phyloP scores from a whole-genome alignment of 148 eudicot genomes.

The Chenopodium album region DNA sequence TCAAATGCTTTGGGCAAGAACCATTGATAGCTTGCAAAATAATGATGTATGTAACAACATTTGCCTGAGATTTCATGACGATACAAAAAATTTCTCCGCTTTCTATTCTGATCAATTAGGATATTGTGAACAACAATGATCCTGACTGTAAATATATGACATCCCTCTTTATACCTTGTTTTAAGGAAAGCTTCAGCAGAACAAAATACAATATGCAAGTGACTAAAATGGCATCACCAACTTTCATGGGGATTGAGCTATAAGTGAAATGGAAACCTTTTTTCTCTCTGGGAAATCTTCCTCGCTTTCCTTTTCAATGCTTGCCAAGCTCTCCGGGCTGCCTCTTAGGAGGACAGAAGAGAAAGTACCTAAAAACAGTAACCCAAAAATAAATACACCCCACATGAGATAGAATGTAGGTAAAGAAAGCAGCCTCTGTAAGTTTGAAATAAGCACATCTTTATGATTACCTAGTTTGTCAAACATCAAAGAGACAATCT shows the following conservation, averaged over 20 bases:
- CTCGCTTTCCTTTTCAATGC: constrained; percentile 77
- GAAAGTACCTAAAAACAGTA: constrained; percentile 46
- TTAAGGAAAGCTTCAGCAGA: too few species aligned
- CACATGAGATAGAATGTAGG: background rate
- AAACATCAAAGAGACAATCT: constrained; percentile 74
- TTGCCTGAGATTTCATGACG: too few species aligned
- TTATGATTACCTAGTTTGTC: constrained; percentile 70
- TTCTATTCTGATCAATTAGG: too few species aligned
- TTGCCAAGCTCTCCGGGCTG: constrained; percentile 63
- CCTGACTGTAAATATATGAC: too few species aligned
- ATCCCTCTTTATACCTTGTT: too few species aligned
- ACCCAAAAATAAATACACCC: too few species aligned
- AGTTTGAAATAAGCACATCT: background rate
- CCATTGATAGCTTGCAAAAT: background rate
- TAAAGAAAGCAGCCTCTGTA: background rate
- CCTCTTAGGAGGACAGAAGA: constrained; percentile 60
- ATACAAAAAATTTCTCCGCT: too few species aligned
- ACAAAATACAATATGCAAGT: background rate
- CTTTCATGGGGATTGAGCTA: background rate
- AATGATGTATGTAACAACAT: too few species aligned
- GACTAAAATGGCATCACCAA: background rate
- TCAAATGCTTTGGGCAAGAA: background rate
- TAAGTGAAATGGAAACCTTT: constrained; percentile 49
- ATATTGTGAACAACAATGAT: too few species aligned
- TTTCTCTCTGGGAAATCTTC: constrained; percentile 72